Conservation (phyloP, 306 rosid genomes). For the Vicia villosa region DNA sequence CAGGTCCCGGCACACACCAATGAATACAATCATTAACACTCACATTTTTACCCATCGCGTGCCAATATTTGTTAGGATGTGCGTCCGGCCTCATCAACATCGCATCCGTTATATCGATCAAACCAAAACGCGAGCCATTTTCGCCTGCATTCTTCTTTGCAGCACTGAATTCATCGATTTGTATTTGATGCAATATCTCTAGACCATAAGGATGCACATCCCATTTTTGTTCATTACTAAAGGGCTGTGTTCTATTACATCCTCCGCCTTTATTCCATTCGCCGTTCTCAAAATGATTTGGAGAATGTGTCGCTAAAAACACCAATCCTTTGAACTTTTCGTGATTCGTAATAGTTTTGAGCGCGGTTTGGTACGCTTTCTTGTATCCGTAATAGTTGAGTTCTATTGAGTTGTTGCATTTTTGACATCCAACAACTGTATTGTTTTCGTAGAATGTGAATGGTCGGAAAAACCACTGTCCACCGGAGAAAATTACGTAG, state of each 20-base stretch:
- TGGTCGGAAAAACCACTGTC: slow-evolving; percentile 92
- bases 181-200: slow-evolving; percentile 48
- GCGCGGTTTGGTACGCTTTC: slow-evolving; percentile 55
- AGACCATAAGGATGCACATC: slow-evolving; percentile 37
- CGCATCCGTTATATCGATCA: slow-evolving; percentile 59
- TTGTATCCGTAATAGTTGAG: slow-evolving; percentile 52
- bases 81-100: slow-evolving; percentile 89
- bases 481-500: slow-evolving; percentile 71
- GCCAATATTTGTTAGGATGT: slow-evolving; percentile 72
- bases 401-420: slow-evolving; percentile 47
- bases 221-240: slow-evolving; percentile 43
- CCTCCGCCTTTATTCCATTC: slow-evolving; percentile 77
- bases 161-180: slow-evolving; percentile 56
- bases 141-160: slow-evolving; percentile 44
- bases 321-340: slow-evolving; percentile 64
- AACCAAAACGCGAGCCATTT: slow-evolving; percentile 52
- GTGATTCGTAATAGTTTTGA: slow-evolving; percentile 45
- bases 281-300: slow-evolving; percentile 81
- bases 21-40: slow-evolving; percentile 79
- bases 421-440: slow-evolving; percentile 52
- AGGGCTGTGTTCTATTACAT: slow-evolving; percentile 62
- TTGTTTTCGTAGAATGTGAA: slow-evolving; percentile 54
- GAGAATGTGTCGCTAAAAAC: slow-evolving; percentile 76
- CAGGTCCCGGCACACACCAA: slow-evolving; percentile 96
- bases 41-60: slow-evolving; percentile 37